These are phyloP conservation scores for Phytophthora hibernalis DNA, from an alignment of 352 stramenopile genomes.

Conservation along the genomic window DNA sequence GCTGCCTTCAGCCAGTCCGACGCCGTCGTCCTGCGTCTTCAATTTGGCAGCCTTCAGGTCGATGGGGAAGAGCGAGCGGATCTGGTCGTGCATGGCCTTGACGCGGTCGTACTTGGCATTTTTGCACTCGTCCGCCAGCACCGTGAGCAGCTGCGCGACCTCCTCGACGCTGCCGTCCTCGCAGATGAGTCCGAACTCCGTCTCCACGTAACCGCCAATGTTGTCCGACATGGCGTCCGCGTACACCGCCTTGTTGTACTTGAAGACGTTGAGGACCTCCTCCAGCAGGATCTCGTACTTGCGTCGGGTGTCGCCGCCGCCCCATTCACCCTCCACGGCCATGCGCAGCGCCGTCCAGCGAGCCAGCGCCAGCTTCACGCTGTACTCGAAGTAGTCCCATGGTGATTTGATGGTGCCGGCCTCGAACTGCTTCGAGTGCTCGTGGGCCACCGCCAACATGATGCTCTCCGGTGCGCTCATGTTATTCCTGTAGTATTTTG, in stretches of 20 bases:
- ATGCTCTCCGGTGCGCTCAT: slow-evolving; percentile 61
- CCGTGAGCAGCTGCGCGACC: slow-evolving; percentile 65
- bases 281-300: slow-evolving; percentile 87
- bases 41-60: slow-evolving; percentile 83
- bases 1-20: slow-evolving; percentile 20
- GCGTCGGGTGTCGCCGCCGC: slow-evolving; percentile 76
- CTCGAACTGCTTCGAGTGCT: slow-evolving; percentile 61
- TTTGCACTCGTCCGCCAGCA: slow-evolving; percentile 83
- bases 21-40: slow-evolving; percentile 47
- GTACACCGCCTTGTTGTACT: slow-evolving; percentile 79
- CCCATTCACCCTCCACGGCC: slow-evolving; percentile 86
- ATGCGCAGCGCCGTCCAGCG: slow-evolving; percentile 88
- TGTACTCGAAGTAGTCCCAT: slow-evolving; percentile 89
- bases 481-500: neutral
- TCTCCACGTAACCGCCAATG: slow-evolving; percentile 76
- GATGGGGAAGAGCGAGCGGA: slow-evolving; percentile 78
- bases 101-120: slow-evolving; percentile 74
- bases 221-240: slow-evolving; percentile 75
- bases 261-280: slow-evolving; percentile 82
- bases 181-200: slow-evolving; percentile 79
- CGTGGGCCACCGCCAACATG: slow-evolving; percentile 57
- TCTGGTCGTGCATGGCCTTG: slow-evolving; percentile 72
- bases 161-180: slow-evolving; percentile 85
- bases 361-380: slow-evolving; percentile 76
- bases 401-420: slow-evolving; percentile 68